Conservation (phyloP, 2,329 filamentous ascomycete genomes). For the Pestalotiopsis sp. region DNA sequence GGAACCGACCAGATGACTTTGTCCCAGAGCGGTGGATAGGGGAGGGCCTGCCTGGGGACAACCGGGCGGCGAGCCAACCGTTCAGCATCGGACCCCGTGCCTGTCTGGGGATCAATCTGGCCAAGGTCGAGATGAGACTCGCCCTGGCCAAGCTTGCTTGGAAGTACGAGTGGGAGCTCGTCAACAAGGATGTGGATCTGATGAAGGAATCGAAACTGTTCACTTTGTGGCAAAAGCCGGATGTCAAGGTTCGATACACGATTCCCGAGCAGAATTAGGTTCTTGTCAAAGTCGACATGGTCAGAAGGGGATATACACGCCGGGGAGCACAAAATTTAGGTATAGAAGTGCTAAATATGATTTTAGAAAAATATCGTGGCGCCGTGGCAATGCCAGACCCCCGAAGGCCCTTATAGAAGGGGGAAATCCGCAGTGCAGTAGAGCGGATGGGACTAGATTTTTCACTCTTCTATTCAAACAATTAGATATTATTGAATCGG, state of each 20-base stretch:
- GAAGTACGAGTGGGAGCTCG: conserved; percentile 37
- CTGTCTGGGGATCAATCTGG: conserved; percentile 27
- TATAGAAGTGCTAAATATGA: no score
- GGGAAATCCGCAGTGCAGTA: no score
- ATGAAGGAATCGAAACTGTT: conserved; percentile 23
- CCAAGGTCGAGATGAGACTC: conserved; percentile 38
- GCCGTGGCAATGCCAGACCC: no score
- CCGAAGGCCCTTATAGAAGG: no score
- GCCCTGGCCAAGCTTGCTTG: conserved; percentile 39
- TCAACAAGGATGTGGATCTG: conserved; percentile 26
- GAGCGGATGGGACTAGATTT: no score
- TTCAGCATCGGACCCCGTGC: conserved; percentile 23
- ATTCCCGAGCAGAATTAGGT: not conserved
- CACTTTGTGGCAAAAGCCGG: conserved; percentile 28
- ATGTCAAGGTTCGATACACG: conserved; percentile 5
- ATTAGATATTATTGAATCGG: no score
- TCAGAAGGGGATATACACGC: no score
- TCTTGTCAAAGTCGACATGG: no score
- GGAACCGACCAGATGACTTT: conserved; percentile 13
- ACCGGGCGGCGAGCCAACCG: conserved; percentile 16
- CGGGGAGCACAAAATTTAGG: no score
- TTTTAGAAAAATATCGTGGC: no score
- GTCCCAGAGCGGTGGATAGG: conserved; percentile 17
- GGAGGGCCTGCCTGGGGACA: conserved; percentile 2
- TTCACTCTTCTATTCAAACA: no score